Base-by-base conservation (phyloP, 2,329 filamentous ascomycete species). In the Nemania sp. region DNA sequence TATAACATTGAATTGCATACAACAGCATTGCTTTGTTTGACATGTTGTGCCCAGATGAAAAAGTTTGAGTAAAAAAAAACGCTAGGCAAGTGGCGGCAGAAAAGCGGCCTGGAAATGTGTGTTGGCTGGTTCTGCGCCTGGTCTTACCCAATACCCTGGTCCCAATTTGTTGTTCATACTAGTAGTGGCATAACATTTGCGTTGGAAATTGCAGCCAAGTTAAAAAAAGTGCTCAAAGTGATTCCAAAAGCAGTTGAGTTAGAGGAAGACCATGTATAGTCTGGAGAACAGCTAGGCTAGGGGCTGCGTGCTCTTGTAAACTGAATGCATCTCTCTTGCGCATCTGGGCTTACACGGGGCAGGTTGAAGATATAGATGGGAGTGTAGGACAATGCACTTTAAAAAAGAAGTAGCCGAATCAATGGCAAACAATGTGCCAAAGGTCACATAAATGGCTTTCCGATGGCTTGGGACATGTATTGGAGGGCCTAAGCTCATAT, bases 61-160 rank as follows among this genome's bases (percentile, higher is more conserved):
- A 20, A 34, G 52, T 34, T 32, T n/a, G n/a, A n/a, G n/a, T n/a
- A n/a, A 42, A 25, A 54, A 17, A 34, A 25, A 54, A 34, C 37
- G 49, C 40, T 52, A 45, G 20, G 57, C 49, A 12, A 34, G 57
- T 47, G 52, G 59, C 54, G 32, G 34, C 39, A 55, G 46, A 42
- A 15, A 43, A 11, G 29, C 42, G 21, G 25, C 50, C 54, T 56
- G 45, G n/a, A n/a, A 39, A 54, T 52, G n/a, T 45, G 35, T 43
- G 39, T 50, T 40, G 51, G 54, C 56, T 42, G 59, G 54, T 45
- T 50, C 54, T 55, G 59, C 59, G 54, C 40, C 32, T 21, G 40
- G 51, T 54, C 54, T 62, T 55, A 63, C 62, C 62, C 62, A 39
- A 46, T 56, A 39, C 46, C 35, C 7, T 47, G 13, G 39, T 21